These are phyloP conservation scores for Peterozyma toletana DNA, from an alignment of 805 yeast species.

Conservation along the genomic window DNA sequence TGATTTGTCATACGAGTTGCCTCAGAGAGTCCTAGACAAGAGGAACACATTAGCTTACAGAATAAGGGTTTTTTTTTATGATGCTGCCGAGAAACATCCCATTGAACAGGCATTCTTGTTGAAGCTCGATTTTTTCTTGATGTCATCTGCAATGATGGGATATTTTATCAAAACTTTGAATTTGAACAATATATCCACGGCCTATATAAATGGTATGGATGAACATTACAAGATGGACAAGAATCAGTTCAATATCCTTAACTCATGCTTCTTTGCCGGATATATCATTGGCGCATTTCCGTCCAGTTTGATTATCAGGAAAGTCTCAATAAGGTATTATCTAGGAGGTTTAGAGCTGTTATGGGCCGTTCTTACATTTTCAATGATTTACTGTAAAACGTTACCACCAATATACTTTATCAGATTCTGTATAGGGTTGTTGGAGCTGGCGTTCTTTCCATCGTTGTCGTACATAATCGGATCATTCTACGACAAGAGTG, in stretches of 20 bases:
- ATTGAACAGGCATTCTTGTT: slow-evolving; percentile 22
- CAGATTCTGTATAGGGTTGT: slow-evolving; percentile 33
- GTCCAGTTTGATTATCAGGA: slow-evolving; percentile 24
- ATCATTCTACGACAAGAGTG: slow-evolving; percentile 25
- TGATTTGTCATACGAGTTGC: neutral
- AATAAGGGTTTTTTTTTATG: slow-evolving; percentile 9
- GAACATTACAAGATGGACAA: slow-evolving; percentile 32
- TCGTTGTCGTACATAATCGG: slow-evolving; percentile 37
- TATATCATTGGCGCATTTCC: slow-evolving; percentile 47
- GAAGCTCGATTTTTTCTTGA: slow-evolving; percentile 30
- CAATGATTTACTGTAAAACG: slow-evolving; percentile 21
- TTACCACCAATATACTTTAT: slow-evolving; percentile 20
- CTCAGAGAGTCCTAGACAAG: neutral
- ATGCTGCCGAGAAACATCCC: slow-evolving; percentile 21
- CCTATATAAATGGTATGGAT: slow-evolving; percentile 40
- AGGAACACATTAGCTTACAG: neutral
- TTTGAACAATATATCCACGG: slow-evolving; percentile 33
- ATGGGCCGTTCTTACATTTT: slow-evolving; percentile 24
- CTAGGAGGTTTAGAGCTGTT: slow-evolving; percentile 21
- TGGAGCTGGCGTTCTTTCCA: slow-evolving; percentile 43
- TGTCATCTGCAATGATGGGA: slow-evolving; percentile 34
- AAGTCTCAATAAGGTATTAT: slow-evolving; percentile 18
- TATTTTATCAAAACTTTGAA: slow-evolving; percentile 39
- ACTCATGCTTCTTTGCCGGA: slow-evolving; percentile 41
- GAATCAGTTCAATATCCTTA: slow-evolving; percentile 36